phyloP scores from a whole-genome alignment of 2,329 filamentous ascomycete species.

The Ophiostoma triangulosporum region DNA sequence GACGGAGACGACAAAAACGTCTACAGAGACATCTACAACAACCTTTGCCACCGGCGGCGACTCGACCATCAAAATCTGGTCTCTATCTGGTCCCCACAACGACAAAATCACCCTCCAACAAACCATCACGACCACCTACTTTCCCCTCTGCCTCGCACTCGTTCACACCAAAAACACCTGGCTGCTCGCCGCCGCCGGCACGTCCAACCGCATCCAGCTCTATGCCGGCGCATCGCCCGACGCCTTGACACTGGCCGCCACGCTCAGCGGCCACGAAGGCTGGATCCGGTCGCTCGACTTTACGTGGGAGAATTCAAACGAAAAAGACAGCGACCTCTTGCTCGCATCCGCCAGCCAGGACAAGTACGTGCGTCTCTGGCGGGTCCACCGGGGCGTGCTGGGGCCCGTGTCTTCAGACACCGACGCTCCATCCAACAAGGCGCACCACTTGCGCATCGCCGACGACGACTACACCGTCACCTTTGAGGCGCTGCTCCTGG shows the following conservation, averaged over 20 bases:
- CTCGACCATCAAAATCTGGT: constrained; percentile 60
- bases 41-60: constrained; percentile 71
- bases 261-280: constrained; percentile 77
- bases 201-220: constrained; percentile 67
- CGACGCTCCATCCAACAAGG: constrained; percentile 88
- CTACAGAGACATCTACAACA: background rate
- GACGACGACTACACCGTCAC: constrained; percentile 60
- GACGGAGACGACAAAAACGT: background rate
- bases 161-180: constrained; percentile 22
- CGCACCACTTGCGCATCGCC: constrained; percentile 55
- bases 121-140: constrained; percentile 62
- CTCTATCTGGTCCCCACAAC: constrained; percentile 25
- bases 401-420: too few relatives aligned
- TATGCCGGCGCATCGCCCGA: constrained; percentile 38
- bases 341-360: constrained; percentile 93
- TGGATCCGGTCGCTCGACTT: constrained; percentile 87
- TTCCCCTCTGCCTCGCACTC: constrained; percentile 66
- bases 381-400: constrained; percentile 60
- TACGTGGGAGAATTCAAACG: constrained; percentile 38
- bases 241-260: constrained; percentile 59
- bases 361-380: constrained; percentile 92
- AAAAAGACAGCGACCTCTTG: constrained; percentile 58
- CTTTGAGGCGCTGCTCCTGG: constrained; percentile 85
- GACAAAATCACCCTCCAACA: constrained; percentile 53
- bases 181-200: constrained; percentile 75